A percentile compares a stretch with the other conserved stretches of the same genome.
These are phyloP conservation scores for Pulveroboletus sp. DNA, from an alignment of 768 basidiomycete genomes.

Conservation along the genomic window DNA sequence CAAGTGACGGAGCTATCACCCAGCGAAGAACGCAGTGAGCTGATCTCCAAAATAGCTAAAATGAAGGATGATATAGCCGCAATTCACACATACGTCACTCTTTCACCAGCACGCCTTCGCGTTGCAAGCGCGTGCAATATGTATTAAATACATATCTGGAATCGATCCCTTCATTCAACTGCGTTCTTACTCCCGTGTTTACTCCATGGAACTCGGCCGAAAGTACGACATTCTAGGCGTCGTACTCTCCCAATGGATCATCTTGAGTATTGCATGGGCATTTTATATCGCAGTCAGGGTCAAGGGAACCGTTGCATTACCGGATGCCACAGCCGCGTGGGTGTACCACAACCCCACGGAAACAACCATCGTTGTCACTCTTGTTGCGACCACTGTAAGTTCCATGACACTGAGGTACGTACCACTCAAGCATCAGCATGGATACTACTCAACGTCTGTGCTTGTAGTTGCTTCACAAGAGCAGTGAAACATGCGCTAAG, in stretches of 20 bases:
- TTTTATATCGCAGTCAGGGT: background rate
- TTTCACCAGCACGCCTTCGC: too few relatives aligned
- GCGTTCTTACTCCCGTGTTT: background rate
- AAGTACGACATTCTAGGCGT: background rate
- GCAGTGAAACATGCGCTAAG: background rate
- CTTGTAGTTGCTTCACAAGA: background rate
- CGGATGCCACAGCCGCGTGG: background rate
- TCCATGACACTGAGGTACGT: background rate
- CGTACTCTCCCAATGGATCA: background rate
- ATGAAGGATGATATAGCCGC: too few relatives aligned
- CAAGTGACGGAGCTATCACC: too few relatives aligned
- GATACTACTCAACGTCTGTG: background rate
- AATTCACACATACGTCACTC: too few relatives aligned
- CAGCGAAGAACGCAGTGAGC: too few relatives aligned
- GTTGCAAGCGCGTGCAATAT: background rate
- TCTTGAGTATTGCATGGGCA: background rate
- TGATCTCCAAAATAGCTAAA: too few relatives aligned
- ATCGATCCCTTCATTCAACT: background rate
- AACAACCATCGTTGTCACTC: background rate
- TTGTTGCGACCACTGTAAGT: background rate
- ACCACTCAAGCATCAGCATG: background rate
- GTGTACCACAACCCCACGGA: background rate
- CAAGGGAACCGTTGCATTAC: background rate
- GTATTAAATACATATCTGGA: background rate
- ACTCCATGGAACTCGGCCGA: background rate